These are phyloP conservation scores for Hyphodiscus hymeniophilus DNA, from an alignment of 495 filamentous ascomycete species.

Conservation along the genomic window DNA sequence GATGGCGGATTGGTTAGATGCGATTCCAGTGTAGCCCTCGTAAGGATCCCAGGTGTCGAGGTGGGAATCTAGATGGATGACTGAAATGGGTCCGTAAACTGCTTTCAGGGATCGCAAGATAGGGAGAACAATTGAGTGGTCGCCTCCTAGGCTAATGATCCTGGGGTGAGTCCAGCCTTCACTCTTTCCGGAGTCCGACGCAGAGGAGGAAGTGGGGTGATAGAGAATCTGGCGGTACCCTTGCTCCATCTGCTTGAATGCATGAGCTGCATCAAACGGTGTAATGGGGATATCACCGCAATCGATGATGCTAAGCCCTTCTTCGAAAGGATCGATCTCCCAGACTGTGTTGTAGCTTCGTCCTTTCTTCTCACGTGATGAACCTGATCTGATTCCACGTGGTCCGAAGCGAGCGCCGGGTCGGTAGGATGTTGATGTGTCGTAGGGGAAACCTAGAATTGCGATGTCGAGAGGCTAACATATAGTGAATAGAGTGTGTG, in stretches of 20 bases:
- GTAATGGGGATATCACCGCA: constrained; percentile 67
- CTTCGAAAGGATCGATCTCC: constrained; percentile 32
- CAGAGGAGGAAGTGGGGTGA: background rate
- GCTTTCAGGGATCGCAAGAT: constrained; percentile 42
- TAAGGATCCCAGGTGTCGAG: constrained; percentile 28
- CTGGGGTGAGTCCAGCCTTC: constrained; percentile 36
- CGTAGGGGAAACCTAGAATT: constrained; percentile 53
- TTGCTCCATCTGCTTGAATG: constrained; percentile 61
- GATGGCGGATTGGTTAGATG: constrained; percentile 24
- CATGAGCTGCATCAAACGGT: constrained; percentile 53
- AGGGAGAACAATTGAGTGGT: constrained; percentile 68
- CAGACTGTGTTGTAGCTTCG: constrained; percentile 26
- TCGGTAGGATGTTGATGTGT: constrained; percentile 34
- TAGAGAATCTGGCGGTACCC: constrained; percentile 28
- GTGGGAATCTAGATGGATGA: constrained; percentile 69
- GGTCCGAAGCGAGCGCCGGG: constrained; percentile 76
- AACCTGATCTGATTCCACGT: constrained; percentile 64
- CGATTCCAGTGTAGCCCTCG: constrained; percentile 21
- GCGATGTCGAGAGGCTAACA: constrained; percentile 50
- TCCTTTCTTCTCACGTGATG: constrained; percentile 21
- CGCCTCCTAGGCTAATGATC: constrained; percentile 69
- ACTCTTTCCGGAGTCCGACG: background rate
- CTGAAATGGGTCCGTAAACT: constrained; percentile 53
- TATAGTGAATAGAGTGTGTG: background rate
- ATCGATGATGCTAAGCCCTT: constrained; percentile 54